A percentile compares a stretch with the other conserved stretches of the same genome.
phyloP scores from a whole-genome alignment of 352 stramenopile species.

The Phytopythium chamaehyphon region DNA sequence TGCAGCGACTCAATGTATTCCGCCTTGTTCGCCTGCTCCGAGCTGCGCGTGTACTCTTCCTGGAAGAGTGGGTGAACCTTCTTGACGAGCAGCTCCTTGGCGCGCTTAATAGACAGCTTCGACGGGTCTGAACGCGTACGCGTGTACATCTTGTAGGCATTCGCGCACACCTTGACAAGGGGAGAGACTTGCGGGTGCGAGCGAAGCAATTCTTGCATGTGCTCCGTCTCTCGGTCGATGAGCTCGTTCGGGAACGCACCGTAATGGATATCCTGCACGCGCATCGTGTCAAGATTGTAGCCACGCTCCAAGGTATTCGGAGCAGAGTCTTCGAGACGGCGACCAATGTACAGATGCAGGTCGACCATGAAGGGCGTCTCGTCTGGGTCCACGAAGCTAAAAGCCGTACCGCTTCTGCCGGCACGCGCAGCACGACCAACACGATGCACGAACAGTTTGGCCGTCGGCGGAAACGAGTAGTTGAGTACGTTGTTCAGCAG shows the following conservation, averaged over 20 bases:
- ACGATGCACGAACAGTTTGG: slow-evolving; percentile 96
- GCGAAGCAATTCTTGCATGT: slow-evolving; percentile 88
- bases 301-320: slow-evolving; percentile 39
- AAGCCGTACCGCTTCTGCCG: slow-evolving; percentile 93
- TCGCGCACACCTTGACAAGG: slow-evolving; percentile 90
- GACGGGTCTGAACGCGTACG: slow-evolving; percentile 94
- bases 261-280: slow-evolving; percentile 96
- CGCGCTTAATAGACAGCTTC: slow-evolving; percentile 92
- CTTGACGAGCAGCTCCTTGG: slow-evolving; percentile 91
- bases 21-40: slow-evolving; percentile 71
- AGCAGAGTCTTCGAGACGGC: slow-evolving; percentile 71
- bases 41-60: slow-evolving; percentile 82
- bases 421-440: slow-evolving; percentile 94
- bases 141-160: slow-evolving; percentile 98
- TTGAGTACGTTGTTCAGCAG: slow-evolving; percentile 97
- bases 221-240: slow-evolving; percentile 96
- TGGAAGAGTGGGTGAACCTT: slow-evolving; percentile 92
- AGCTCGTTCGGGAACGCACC: slow-evolving; percentile 94
- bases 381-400: slow-evolving; percentile 96
- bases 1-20: slow-evolving; percentile 92
- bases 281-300: slow-evolving; percentile 94
- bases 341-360: slow-evolving; percentile 94
- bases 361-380: slow-evolving; percentile 99
- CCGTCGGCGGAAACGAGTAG: slow-evolving; percentile 92
- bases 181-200: slow-evolving; percentile 68